phyloP scores from a whole-genome alignment of 2,329 filamentous ascomycete species.

The Penicillium sp. region DNA sequence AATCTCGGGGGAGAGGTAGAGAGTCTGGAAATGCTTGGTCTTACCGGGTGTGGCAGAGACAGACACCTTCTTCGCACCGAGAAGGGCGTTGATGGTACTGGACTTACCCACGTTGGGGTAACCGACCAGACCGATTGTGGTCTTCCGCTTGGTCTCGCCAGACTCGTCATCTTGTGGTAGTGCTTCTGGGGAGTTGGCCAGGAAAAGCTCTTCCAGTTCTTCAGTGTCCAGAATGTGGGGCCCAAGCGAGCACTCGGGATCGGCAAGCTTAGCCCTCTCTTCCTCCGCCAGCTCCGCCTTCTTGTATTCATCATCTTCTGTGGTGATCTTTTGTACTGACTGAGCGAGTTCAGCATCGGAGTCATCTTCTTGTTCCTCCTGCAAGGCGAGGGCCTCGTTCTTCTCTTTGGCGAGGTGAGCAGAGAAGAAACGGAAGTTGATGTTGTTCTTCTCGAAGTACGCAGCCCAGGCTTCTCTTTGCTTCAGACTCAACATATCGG shows the following conservation, averaged over 20 bases:
- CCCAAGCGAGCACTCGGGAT: slow-evolving; percentile 42
- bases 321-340: slow-evolving; percentile 44
- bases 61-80: slow-evolving; percentile 96
- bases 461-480: slow-evolving; percentile 83
- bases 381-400: slow-evolving; percentile 68
- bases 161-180: slow-evolving; percentile 43
- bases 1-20: slow-evolving; percentile 85
- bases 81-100: slow-evolving; percentile 97
- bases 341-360: slow-evolving; percentile 44
- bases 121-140: slow-evolving; percentile 88
- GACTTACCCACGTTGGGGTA: slow-evolving; percentile 99
- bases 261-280: slow-evolving; percentile 17
- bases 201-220: slow-evolving; percentile 84
- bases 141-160: slow-evolving; percentile 58
- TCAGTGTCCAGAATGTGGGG: slow-evolving; percentile 87
- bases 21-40: slow-evolving; percentile 99
- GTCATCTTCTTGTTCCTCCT: slow-evolving; percentile 43
- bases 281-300: slow-evolving; percentile 27
- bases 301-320: slow-evolving; percentile 29
- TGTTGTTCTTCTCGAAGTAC: slow-evolving; percentile 75
- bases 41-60: slow-evolving; percentile 97
- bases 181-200: slow-evolving; percentile 67
- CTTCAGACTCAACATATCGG: slow-evolving; percentile 92
- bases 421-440: slow-evolving; percentile 95
- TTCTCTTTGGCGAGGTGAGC: slow-evolving; percentile 85